A percentile compares a stretch with the other conserved stretches of the same genome.
Evolutionary conservation across 2,329 filamentous ascomycete genomes (phyloP).

Genomic region (Colletotrichum sp.): DNA sequence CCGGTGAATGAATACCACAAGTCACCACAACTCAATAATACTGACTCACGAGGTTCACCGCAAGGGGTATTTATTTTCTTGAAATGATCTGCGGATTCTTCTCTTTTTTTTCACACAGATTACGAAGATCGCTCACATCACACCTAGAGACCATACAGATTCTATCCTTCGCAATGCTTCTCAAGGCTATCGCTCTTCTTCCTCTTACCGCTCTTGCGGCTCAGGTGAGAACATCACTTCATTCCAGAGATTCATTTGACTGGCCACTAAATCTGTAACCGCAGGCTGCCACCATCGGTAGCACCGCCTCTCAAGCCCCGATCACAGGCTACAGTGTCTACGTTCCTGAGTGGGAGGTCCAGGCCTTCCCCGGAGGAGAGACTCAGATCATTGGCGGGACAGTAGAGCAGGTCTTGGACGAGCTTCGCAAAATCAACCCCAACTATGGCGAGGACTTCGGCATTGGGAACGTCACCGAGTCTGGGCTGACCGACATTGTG

Average conservation of each 20-base stretch:
- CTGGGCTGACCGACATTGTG: neutral
- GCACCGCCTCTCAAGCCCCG: neutral
- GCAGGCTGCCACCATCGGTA: neutral
- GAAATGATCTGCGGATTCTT: neutral
- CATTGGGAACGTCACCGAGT: neutral
- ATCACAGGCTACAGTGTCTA: neutral
- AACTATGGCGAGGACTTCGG: neutral
- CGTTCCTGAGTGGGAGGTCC: slow-evolving; percentile 10
- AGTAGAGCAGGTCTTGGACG: slow-evolving; percentile 6
- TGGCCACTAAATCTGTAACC: neutral
- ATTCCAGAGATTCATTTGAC: accelerated
- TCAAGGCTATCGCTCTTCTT: neutral
- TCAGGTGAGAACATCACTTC: neutral
- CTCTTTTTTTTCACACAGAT: neutral
- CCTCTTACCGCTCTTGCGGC: neutral
- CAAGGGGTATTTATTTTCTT: neutral
- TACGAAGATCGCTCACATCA: neutral
- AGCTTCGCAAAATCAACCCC: slow-evolving; percentile 9
- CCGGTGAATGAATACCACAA: neutral
- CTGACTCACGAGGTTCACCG: neutral
- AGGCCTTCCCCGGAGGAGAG: slow-evolving; percentile 4
- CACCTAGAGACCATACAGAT: accelerated
- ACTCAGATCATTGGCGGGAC: slow-evolving; percentile 12
- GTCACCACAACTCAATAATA: accelerated
- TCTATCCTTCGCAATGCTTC: neutral